Evolutionary conservation across 345 rosid genomes (phyloP), one percentile per base, ranked within the genome.

Genomic region (Gossypium arboreum): DNA sequence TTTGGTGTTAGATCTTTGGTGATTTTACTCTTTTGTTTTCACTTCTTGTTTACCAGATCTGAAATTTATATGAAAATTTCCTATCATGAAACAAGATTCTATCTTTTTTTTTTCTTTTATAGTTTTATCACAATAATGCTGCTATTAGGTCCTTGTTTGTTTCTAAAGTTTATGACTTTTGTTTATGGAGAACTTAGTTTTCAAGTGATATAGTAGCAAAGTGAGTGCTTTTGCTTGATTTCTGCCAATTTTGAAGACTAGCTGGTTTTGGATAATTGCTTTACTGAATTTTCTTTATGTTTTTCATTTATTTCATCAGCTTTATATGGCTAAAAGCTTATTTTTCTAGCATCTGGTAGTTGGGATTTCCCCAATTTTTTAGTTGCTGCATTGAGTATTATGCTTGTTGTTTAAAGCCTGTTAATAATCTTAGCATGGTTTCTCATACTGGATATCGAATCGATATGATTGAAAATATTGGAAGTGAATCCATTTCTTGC

Each of bases 31-130:
- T 60, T 39, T 76, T 34, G 39, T 58, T 63, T 67, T 16, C 66
- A 57, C 48, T 25, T 77, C 20, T 34, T 29, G 39, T 50, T 69
- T 44, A 64, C 50, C 84, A 79, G 88, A 89, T 87, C 87, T 84
- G 76, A 78, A 54, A 55, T 71, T 73, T 18, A 29, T 61, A 44
- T 50, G 44, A 52, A 67, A 58, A 54, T 56, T 70, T 4, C 56
- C 54, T 78, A 50, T 55, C 44, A 48, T 71, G 69, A 45, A 34
- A 2, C 47, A 17, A n/a, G 55, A 24, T 65, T 24, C 34, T 7
- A 9, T n/a, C 10, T 41, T 43, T 59, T 4, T 29, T 34, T 34
- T 34, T 34, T 73, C 43, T 59, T 48, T 57, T 16, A 34, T 44
- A 58, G 22, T 75, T 34, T 9, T 34, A 45, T 67, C 34, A 20